Evolutionary conservation across 2,329 filamentous ascomycete species (phyloP).

Genomic region (Penicillium sp.): DNA sequence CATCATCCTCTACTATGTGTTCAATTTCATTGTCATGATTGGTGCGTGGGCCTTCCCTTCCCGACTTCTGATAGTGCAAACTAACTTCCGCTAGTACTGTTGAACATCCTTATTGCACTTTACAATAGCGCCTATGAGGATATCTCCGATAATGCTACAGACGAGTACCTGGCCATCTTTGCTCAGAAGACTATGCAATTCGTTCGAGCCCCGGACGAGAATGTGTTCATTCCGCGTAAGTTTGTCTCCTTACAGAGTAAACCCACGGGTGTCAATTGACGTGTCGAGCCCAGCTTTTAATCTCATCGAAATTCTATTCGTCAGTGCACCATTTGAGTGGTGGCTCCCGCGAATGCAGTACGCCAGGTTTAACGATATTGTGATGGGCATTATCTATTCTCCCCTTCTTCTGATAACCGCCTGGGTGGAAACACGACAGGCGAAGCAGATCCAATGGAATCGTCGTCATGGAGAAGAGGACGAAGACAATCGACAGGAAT

Average conservation of each 20-base stretch:
- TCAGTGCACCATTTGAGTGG: constrained; percentile 86
- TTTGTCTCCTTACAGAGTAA: constrained; percentile 1
- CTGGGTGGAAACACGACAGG: constrained; percentile 64
- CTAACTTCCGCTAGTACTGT: constrained; percentile 55
- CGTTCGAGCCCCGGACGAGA: constrained; percentile 93
- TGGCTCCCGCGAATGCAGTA: constrained; percentile 78
- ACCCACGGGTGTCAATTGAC: not conserved
- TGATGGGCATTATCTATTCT: constrained; percentile 83
- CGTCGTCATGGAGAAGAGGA: constrained; percentile 78
- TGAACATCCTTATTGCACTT: constrained; percentile 94
- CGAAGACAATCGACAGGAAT: constrained; percentile 84
- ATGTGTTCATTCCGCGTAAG: constrained; percentile 84
- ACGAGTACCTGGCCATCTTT: constrained; percentile 93
- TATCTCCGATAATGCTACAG: constrained; percentile 86
- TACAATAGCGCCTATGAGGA: constrained; percentile 97
- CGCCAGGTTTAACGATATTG: constrained; percentile 76
- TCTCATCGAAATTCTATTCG: constrained; percentile 77
- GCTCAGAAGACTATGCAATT: constrained; percentile 95
- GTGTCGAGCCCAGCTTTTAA: constrained; percentile 63
- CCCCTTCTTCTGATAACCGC: constrained; percentile 79
- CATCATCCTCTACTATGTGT: constrained; percentile 93
- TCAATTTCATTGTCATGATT: constrained; percentile 96
- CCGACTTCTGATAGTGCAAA: not conserved
- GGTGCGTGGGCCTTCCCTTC: constrained; percentile 30
- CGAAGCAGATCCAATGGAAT: constrained; percentile 67